Evolutionary conservation across 805 yeast genomes (phyloP), one percentile per base, ranked within the genome.

Genomic region (Suhomyces vadensis): DNA sequence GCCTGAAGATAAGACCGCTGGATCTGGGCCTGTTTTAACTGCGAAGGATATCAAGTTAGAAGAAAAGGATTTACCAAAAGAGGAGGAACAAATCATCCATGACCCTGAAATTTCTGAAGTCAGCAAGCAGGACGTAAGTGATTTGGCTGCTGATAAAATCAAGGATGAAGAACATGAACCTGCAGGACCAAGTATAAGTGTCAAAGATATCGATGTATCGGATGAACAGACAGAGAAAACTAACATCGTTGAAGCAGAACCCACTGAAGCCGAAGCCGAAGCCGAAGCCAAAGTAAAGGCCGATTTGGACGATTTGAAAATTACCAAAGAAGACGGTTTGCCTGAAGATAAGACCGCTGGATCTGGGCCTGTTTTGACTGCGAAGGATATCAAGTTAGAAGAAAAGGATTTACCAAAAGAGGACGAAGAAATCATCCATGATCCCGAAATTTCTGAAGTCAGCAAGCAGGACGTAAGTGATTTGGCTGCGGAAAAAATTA

Each of bases 161-260:
- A 17, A 23, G 13, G 39, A 41, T 13, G 23, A 9, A 11, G 39
- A 43, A 20, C 35, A 21, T 5, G 46, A 37, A 20, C 41, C 41
- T 24, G 22, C 35, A 8, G 44, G 20, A 4, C 37, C 40, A 5
- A 14, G 13, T 16, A 21, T 35, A 10, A 31, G 29, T 25, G 29
- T 37, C 11, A 23, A 19, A 6, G 41, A 42, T 10, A 40, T 33
- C 26, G 26, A 24, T 24, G 26, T 24, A 8, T 7, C 7, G 26
- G 26, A 24, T 24, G 36, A 19, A 14, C 8, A 16, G 36, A n/a
- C 11, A 8, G 37, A 40, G 17, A 23, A 16, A 3, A 29, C 14
- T 3, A 35, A 22, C 29, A 22, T 24, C 17, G 11, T 31, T 39
- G 42, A 39, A 27, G 21, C 23, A 11, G 9, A 21, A 26, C 23